Percentiles rank a stretch among this genome's conserved stretches.
Evolutionary conservation across 2,329 filamentous ascomycete species (phyloP).

Genomic region (Camillea tinctor): DNA sequence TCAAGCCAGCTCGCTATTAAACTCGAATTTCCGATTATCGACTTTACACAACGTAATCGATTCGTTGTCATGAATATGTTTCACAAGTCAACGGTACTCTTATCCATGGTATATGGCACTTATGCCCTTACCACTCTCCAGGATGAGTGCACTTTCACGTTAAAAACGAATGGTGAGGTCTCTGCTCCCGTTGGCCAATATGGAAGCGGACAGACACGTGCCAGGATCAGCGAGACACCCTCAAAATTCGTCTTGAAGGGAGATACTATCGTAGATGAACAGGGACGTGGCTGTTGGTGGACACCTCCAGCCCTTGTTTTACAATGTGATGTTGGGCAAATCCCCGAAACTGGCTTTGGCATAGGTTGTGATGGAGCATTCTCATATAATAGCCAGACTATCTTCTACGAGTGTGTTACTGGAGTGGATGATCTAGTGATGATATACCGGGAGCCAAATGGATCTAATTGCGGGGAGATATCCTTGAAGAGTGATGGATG

Average conservation of each 20-base stretch:
- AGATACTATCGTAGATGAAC: constrained; percentile 54
- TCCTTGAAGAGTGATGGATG: constrained; percentile 42
- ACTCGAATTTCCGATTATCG: not conserved
- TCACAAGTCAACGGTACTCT: constrained; percentile 16
- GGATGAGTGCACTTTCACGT: constrained; percentile 46
- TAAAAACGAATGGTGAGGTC: constrained; percentile 47
- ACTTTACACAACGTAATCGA: not conserved
- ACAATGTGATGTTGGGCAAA: constrained; percentile 57
- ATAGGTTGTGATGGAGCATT: constrained; percentile 52
- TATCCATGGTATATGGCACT: constrained; percentile 17
- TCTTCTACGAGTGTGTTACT: constrained; percentile 62
- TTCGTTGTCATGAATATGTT: constrained; percentile 16
- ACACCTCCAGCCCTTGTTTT: constrained; percentile 58
- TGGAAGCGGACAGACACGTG: constrained; percentile 52
- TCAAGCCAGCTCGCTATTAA: not conserved
- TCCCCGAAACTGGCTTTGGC: constrained; percentile 51
- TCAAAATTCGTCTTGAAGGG: constrained; percentile 52
- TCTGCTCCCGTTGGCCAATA: constrained; percentile 57
- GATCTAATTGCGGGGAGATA: constrained; percentile 47
- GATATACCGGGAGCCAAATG: constrained; percentile 46
- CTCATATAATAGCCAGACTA: constrained; percentile 46
- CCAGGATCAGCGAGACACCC: constrained; percentile 46
- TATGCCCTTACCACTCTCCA: constrained; percentile 22
- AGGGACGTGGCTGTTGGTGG: constrained; percentile 59
- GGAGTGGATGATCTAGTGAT: constrained; percentile 50